Evolutionary conservation across 805 yeast genomes (phyloP).

Genomic region (Kodamaea hsintzibuensis): DNA sequence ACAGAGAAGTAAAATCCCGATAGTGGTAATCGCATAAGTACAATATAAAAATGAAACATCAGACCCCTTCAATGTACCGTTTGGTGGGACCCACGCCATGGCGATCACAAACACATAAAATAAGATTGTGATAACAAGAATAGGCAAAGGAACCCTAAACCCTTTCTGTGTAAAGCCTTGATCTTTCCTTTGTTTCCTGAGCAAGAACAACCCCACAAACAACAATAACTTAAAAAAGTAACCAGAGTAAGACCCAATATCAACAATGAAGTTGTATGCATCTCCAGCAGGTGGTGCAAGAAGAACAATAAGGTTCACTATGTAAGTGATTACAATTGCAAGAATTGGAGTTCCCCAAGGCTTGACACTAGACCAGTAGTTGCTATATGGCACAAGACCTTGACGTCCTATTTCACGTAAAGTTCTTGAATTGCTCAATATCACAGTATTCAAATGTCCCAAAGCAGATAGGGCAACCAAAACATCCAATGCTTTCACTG

Average conservation of each 20-base stretch:
- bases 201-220: constrained; percentile 27
- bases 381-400: constrained; percentile 32
- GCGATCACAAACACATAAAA: constrained; percentile 39
- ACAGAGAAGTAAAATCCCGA: constrained; percentile 35
- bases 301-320: constrained; percentile 27
- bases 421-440: constrained; percentile 31
- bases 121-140: constrained; percentile 30
- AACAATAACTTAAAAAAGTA: constrained; percentile 29
- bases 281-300: constrained; percentile 38
- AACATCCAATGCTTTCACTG: constrained; percentile 24
- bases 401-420: constrained; percentile 36
- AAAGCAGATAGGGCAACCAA: constrained; percentile 33
- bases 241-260: constrained; percentile 30
- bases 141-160: constrained; percentile 33
- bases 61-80: constrained; percentile 38
- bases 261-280: constrained; percentile 34
- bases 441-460: constrained; percentile 30
- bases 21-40: constrained; percentile 40
- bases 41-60: constrained; percentile 46
- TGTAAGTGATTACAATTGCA: constrained; percentile 25
- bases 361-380: constrained; percentile 29
- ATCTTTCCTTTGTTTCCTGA: constrained; percentile 31
- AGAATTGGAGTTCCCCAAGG: constrained; percentile 34
- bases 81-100: constrained; percentile 46
- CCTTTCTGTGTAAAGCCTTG: constrained; percentile 32